Base-by-base conservation (phyloP, 108 stramenopile genomes). In the Chaetoceros muelleri region DNA sequence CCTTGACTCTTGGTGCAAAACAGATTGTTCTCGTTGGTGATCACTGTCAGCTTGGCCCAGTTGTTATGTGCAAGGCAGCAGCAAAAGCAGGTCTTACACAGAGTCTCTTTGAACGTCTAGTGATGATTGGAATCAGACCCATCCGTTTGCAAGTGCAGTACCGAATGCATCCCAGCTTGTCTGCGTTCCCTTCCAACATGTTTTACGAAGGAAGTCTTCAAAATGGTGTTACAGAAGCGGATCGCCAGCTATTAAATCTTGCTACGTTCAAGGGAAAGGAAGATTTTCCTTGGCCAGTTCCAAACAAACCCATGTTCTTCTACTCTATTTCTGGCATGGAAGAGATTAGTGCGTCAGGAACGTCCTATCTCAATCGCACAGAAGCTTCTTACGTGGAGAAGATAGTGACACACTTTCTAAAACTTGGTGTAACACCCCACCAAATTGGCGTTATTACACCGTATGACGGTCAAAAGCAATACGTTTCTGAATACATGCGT, bases 21-120 rank as follows among this genome's bases (percentile, higher is more conserved):
- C 98, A 98, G 70, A 85, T 98, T 29, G 90, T 97, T 3, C 78
- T 99, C 26, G 96, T 99, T n/a, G 98, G 98, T 10, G 98, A 99
- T 76, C 98, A 99, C 65, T 96, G 95, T 56, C 98, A 99, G 72
- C 71, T 99, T 22, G 95, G 95, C 18, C 98, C 98, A 25, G 98
- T 98, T 21, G 93, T 99, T 40, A 85, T 96, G 84, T 96, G 94
- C 76, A 99, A 98, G 71, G 76, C 86, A 30, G 96, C 96, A 17
- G 95, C 96, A 45, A 96, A 95, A 67, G 82, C 82, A 16, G 98
- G 98, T 10, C 72, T 99, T 40, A 95, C 87, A 21, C 93, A 93
- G 57, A 87, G 84, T 53, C 61, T 99, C 61, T 99, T 98, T 59
- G 98, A 99, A 66, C 86, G 98, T 25, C 79, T 98, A 19, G 95